Evolutionary conservation across 1,284 basidiomycete species (phyloP).

Genomic region (Malassezia globosa): DNA sequence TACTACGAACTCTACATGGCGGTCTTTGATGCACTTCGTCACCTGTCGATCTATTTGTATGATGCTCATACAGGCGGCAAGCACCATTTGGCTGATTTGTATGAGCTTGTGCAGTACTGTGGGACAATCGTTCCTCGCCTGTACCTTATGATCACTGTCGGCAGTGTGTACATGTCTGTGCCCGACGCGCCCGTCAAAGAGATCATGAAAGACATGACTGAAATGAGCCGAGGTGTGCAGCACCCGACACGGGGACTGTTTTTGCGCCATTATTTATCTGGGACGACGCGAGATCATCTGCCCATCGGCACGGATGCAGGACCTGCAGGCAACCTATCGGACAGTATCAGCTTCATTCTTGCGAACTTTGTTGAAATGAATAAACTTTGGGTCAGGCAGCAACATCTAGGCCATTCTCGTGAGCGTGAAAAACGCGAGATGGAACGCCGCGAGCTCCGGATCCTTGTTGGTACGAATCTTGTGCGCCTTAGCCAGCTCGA

Average conservation of each 20-base stretch:
- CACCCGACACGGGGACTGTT: constrained; percentile 46
- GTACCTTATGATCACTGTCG: constrained; percentile 47
- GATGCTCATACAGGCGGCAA: constrained; percentile 42
- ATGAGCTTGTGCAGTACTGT: constrained; percentile 46
- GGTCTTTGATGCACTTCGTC: constrained; percentile 42
- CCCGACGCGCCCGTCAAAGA: constrained; percentile 46
- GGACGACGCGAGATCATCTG: constrained; percentile 43
- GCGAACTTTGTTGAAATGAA: constrained; percentile 48
- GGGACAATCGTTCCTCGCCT: constrained; percentile 46
- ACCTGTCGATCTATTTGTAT: constrained; percentile 44
- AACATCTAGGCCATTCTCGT: constrained; percentile 45
- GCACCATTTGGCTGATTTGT: constrained; percentile 45
- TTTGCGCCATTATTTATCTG: constrained; percentile 44
- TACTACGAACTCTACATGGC: constrained; percentile 48
- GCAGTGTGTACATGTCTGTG: constrained; percentile 47
- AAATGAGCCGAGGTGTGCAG: constrained; percentile 46
- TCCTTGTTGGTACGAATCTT: constrained; percentile 46
- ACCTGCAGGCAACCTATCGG: constrained; percentile 37
- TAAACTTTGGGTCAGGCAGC: constrained; percentile 46
- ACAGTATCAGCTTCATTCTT: constrained; percentile 45
- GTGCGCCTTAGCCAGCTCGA: constrained; percentile 46
- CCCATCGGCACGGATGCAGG: constrained; percentile 39
- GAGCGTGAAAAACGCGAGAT: constrained; percentile 45
- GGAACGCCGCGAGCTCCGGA: constrained; percentile 43
- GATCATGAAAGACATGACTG: constrained; percentile 47